Evolutionary conservation across 768 basidiomycete species (phyloP), one percentile per base, ranked within the genome.

Genomic region (Mycena capillaripes): DNA sequence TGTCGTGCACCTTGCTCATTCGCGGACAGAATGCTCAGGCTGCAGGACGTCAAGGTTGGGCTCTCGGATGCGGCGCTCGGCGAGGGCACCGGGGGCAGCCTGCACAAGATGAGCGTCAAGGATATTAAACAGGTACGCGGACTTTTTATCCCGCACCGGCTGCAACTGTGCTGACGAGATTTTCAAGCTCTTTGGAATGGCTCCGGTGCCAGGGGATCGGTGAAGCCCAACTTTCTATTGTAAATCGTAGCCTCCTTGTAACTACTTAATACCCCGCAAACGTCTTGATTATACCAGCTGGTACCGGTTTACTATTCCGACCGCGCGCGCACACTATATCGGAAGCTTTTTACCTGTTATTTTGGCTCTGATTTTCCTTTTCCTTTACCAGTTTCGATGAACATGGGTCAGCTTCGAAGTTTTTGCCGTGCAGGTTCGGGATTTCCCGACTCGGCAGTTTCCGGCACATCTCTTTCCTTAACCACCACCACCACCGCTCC

Each of bases 31-130:
- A 93, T 96, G 86, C 82, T 94, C 53, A 84, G 83, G 23, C 81
- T 96, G 14, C 93, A 95, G 77, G 89, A 91, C 9, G 89, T 90
- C 17, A 94, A 94, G 81, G 84, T 59, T 85, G 89, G 89, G 64
- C 86, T 93, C 30, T 88, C 92, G 1, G 91, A 92, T 64, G 91
- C 91, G 4, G 91, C 91, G 1, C 85, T 94, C 7, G 92, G 92
- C 16, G 92, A 94, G 81, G 92, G 92, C 0, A 81, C 82, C 1
- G 91, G 90, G 12, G 83, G 82, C 7, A 91, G 90, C 76, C 82
- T 92, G 16, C 87, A 91, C 70, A 91, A 90, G 76, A 81, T 93
- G 61, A 91, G 90, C 71, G 90, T 92, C n/a, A 89, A 86, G 76
- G 90, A 93, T 78, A 88, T 93, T 70, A 90, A 88, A 83, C 86